Base-by-base conservation (phyloP, 306 rosid genomes). In the Fagus sylvatica region DNA sequence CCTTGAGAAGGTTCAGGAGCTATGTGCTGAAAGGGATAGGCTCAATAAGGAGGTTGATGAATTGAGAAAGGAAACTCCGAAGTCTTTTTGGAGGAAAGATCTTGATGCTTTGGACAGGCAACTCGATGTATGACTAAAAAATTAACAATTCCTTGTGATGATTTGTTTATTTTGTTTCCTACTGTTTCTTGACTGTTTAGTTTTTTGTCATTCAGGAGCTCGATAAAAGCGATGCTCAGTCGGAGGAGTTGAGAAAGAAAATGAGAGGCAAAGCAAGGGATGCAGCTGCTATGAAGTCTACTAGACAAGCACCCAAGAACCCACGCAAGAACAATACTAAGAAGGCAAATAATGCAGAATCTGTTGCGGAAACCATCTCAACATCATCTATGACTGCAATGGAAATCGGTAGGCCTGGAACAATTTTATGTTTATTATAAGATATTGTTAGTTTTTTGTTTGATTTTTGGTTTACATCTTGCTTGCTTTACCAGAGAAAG, bases 61-160 rank as follows among this genome's bases (percentile, higher is more conserved):
- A 17, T 51, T 92, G 88, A 83, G 83, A 73, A 88, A 86, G 42
- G 85, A 93, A 16, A 85, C 97, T 17, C 84, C 97, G 28, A 82
- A 72, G 53, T 69, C 92, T 46, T 37, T 95, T 89, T 95, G 98
- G 98, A 43, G 84, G 74, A 91, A 61, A 71, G 98, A 95, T 87
- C 93, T 92, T 6, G 91, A 88, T 75, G 81, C 83, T 75, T 87
- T 95, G 54, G 97, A 92, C 34, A 71, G 57, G 72, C 86, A 89
- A 71, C 91, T 92, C 34, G 87, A 91, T 85, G 98, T 95, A 89
- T 3, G 89, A 59, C 30, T 17, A 22, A n/a, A 0, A 55, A 34
- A 10, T 4, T 55, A 19, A 1, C 69, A 10, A n/a, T 22, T 7
- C 28, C 66, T 61, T 17, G 17, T 5, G 28, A 4, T 34, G 34